Conservation (phyloP, 106 monocot species). For the Dendrobium catenatum region DNA sequence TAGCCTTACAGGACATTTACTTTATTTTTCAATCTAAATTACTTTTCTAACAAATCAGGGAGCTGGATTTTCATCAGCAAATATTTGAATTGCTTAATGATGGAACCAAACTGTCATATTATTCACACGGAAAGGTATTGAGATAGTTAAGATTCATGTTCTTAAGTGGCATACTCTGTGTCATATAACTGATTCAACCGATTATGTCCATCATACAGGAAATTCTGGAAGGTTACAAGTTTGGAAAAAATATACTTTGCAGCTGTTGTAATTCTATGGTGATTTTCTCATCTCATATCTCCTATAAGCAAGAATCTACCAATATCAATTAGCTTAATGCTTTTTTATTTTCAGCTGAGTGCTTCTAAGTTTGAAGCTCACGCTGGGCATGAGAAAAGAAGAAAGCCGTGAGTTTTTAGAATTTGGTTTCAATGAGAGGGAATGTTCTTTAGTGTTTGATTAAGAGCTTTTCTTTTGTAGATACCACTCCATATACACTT, state of each 20-base stretch:
- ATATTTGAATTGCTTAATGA: neutral
- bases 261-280: constrained; percentile 6
- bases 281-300: constrained; percentile 1
- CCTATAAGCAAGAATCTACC: neutral
- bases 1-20: neutral
- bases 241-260: constrained; percentile 8
- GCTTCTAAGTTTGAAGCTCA: constrained; percentile 9
- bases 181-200: neutral
- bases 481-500: constrained; percentile 7
- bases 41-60: constrained; percentile 4
- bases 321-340: neutral
- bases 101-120: constrained; percentile 2
- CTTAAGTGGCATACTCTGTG: neutral
- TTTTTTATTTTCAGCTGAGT: constrained; percentile 3
- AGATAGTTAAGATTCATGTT: neutral
- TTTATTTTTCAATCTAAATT: neutral
- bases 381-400: constrained; percentile 3
- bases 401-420: constrained; percentile 3
- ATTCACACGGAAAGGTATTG: constrained; percentile 3
- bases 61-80: constrained; percentile 2
- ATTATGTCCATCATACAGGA: neutral
- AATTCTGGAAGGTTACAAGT: constrained; percentile 3
- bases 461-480: neutral
- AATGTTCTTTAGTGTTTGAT: neutral
- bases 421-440: neutral